Percentiles rank a stretch among this genome's conserved stretches.
Conservation (phyloP, 2,329 filamentous ascomycete species). For the Elsinoe arachidis region DNA sequence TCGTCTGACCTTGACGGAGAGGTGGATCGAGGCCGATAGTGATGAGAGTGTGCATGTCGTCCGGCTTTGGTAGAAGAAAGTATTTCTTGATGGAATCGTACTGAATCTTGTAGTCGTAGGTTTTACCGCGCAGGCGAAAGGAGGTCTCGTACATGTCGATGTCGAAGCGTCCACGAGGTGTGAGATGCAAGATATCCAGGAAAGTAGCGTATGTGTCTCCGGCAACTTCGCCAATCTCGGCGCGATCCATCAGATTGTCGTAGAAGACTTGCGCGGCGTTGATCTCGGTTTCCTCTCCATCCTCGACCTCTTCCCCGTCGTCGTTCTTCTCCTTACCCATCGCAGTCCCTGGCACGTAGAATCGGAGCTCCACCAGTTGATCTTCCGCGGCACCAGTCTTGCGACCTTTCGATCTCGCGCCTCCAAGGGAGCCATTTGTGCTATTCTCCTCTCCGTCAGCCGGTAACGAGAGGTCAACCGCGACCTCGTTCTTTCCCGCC, state of each 20-base stretch:
- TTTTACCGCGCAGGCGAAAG: constrained; percentile 94
- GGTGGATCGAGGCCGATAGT: constrained; percentile 91
- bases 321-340: constrained; percentile 62
- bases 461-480: constrained; percentile 81
- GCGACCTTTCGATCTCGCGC: constrained; percentile 67
- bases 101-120: constrained; percentile 99
- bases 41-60: constrained; percentile 91
- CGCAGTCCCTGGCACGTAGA: constrained; percentile 91
- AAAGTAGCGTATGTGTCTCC: constrained; percentile 97
- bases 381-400: constrained; percentile 85
- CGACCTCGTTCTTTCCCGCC: constrained; percentile 94
- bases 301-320: constrained; percentile 58
- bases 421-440: constrained; percentile 64
- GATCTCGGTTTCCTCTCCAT: constrained; percentile 62
- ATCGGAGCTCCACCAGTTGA: constrained; percentile 95
- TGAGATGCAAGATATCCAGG: constrained; percentile 91
- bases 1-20: constrained; percentile 89
- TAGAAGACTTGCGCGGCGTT: constrained; percentile 97
- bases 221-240: constrained; percentile 97
- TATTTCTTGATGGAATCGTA: constrained; percentile 98
- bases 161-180: constrained; percentile 96
- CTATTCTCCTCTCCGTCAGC: constrained; percentile 62
- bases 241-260: constrained; percentile 95
- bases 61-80: constrained; percentile 96
- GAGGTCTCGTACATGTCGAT: constrained; percentile 99